phyloP scores from a whole-genome alignment of 23 red algal species.

The Gracilaria domingensis region DNA sequence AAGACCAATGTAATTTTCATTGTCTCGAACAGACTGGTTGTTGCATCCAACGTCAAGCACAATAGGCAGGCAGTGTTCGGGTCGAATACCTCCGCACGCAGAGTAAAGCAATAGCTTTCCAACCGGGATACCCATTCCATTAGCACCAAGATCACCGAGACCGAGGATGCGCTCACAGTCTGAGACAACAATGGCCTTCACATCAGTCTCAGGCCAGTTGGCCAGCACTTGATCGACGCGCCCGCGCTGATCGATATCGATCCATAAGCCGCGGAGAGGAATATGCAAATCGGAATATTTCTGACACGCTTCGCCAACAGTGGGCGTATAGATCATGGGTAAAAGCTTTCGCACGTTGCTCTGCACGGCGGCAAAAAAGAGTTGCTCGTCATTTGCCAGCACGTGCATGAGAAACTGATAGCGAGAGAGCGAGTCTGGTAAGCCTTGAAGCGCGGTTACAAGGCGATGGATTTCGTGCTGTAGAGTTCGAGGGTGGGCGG shows the following conservation, averaged over 20 bases:
- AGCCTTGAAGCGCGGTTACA: conserved; percentile 32
- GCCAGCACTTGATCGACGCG: conserved; percentile 59
- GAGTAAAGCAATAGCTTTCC: conserved; percentile 94
- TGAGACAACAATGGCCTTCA: conserved; percentile 84
- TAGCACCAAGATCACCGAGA: conserved; percentile 88
- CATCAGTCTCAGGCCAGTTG: conserved; percentile 78
- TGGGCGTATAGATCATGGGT: conserved; percentile 93
- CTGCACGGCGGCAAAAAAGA: conserved; percentile 84
- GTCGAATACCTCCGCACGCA: conserved; percentile 88
- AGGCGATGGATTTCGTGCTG: conserved; percentile 74
- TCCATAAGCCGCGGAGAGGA: conserved; percentile 81
- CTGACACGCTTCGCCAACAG: conserved; percentile 89
- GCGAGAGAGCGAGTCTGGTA: conserved; percentile 56
- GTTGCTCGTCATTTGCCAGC: conserved; percentile 74
- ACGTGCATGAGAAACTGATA: conserved; percentile 85
- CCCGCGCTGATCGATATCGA: conserved; percentile 70
- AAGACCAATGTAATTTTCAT: conserved; percentile 82
- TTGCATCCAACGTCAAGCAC: conserved; percentile 92
- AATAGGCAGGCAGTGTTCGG: conserved; percentile 78
- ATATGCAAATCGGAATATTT: conserved; percentile 77
- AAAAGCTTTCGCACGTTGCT: conserved; percentile 71
- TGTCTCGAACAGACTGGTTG: conserved; percentile 55
- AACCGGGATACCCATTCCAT: conserved; percentile 89
- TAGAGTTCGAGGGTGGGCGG: conserved; percentile 43
- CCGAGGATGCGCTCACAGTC: conserved; percentile 94